Evolutionary conservation across 495 filamentous ascomycete genomes (phyloP).

Genomic region (Penicillium riverlandense): DNA sequence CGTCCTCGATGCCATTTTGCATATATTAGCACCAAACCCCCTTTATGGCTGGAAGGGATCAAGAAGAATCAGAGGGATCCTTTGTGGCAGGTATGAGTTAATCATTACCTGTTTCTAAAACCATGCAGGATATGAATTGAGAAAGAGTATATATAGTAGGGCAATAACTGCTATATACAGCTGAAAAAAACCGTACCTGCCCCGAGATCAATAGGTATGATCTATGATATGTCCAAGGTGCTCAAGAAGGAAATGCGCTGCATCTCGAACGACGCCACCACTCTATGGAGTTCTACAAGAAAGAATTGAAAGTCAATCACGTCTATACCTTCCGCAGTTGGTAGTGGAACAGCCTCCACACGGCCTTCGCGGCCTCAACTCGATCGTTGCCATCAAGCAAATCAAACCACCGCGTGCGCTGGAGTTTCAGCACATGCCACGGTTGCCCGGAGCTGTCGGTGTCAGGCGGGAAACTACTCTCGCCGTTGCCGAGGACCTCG

Average conservation of each 20-base stretch:
- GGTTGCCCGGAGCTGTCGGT: constrained; percentile 43
- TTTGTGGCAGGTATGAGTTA: too few species aligned
- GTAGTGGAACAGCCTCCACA: constrained; percentile 73
- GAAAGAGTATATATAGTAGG: too few species aligned
- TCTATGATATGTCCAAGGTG: too few species aligned
- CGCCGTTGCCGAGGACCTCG: constrained; percentile 37
- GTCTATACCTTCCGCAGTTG: constrained; percentile 45
- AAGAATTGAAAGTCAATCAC: neutral
- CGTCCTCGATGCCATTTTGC: too few species aligned
- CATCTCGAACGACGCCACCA: neutral
- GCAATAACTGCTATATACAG: too few species aligned
- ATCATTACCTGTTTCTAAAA: too few species aligned
- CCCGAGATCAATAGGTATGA: too few species aligned
- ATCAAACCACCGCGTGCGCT: constrained; percentile 73
- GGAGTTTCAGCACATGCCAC: constrained; percentile 58
- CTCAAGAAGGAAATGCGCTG: neutral
- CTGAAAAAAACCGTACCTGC: too few species aligned
- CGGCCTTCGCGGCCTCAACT: constrained; percentile 58
- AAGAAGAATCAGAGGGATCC: too few species aligned
- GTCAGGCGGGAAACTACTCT: constrained; percentile 27
- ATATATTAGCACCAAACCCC: too few species aligned
- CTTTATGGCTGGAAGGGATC: too few species aligned
- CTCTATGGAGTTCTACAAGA: neutral
- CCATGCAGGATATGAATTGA: too few species aligned
- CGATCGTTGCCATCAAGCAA: constrained; percentile 62